Conservation (phyloP, 495 filamentous ascomycete species). For the Trichoderma asperelloides region DNA sequence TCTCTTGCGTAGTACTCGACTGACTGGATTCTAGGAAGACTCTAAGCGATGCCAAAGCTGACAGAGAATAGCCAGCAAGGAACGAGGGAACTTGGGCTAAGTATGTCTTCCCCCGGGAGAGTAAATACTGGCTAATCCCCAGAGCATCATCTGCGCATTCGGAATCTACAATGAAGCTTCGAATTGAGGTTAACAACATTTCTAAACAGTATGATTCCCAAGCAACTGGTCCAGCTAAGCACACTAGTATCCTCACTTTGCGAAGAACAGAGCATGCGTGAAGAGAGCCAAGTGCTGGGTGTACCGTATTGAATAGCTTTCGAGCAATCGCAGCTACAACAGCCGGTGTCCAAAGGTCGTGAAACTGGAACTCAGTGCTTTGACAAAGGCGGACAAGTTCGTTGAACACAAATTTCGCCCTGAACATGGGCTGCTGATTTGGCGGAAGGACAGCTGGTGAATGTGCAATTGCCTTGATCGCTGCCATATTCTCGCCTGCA, state of each 20-base stretch:
- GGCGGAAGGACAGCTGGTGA: constrained; percentile 53
- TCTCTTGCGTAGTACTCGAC: constrained; percentile 65
- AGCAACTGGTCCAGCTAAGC: constrained; percentile 61
- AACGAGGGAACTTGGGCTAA: constrained; percentile 60
- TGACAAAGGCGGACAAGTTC: constrained; percentile 70
- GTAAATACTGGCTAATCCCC: constrained; percentile 77
- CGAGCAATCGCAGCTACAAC: constrained; percentile 69
- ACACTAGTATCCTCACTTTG: constrained; percentile 74
- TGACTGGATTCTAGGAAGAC: constrained; percentile 60
- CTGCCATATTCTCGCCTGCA: constrained; percentile 52
- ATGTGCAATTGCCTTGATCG: constrained; percentile 56
- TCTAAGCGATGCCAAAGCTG: constrained; percentile 63
- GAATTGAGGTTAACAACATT: constrained; percentile 76
- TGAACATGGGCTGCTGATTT: constrained; percentile 82
- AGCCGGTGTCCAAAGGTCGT: constrained; percentile 65
- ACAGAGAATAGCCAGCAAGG: constrained; percentile 65
- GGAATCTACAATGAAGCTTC: constrained; percentile 67
- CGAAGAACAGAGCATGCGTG: constrained; percentile 80
- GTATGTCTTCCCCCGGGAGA: constrained; percentile 58
- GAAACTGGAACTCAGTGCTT: constrained; percentile 52
- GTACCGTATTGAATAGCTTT: constrained; percentile 66
- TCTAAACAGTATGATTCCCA: constrained; percentile 77
- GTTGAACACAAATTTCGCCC: constrained; percentile 59
- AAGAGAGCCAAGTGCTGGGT: constrained; percentile 79
- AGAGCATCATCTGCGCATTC: constrained; percentile 90